Base-by-base conservation (phyloP, 345 rosid species). In the Eutrema japonicum region DNA sequence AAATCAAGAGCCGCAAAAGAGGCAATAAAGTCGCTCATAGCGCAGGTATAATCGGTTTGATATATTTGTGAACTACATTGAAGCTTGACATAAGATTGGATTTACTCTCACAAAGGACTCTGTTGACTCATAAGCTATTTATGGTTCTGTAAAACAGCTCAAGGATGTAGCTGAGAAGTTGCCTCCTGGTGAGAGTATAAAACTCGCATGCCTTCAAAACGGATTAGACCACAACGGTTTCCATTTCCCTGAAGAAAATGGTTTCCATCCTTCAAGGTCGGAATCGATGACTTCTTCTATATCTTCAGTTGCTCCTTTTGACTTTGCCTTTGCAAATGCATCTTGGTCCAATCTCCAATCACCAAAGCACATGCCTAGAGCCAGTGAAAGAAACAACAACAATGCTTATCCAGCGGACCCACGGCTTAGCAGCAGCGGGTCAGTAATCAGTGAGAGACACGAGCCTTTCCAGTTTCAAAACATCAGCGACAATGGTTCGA, bases 1-100 rank as follows among this genome's bases (percentile, higher is more conserved):
- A 96, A 90, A 76, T 87, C 96, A 55, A 88, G 79, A 85, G 97
- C 98, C 22, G 96, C 97, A 67, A 96, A 92, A 81, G 99, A 96
- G 58, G 98, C 90, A 26, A 96, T 96, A 55, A 96, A 89, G 81
- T 96, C 96, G 6, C 90, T 96, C 61, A 86, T 92, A 51, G 92
- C 91, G 7, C 97, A 92, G 97, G 99, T 90, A 61, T 63, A 58
- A 43, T 59, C 62, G 4, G 29, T 55, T 46, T 71, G 50, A 51
- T 33, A 63, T 37, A 29, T 53, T 13, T 54, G 41, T 54, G 41
- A 54, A 64, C 56, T 54, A 65, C 77, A 45, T 10, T 14, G 35
- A 65, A 65, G 5, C 66, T 65, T 30, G 52, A 63, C 16, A 40
- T 5, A 68, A 64, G 54, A 33, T 40, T 63, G 27, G 54, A 46